These are phyloP conservation scores for Grosmannia serpens DNA, from an alignment of 2,329 filamentous ascomycete species.

Conservation along the genomic window DNA sequence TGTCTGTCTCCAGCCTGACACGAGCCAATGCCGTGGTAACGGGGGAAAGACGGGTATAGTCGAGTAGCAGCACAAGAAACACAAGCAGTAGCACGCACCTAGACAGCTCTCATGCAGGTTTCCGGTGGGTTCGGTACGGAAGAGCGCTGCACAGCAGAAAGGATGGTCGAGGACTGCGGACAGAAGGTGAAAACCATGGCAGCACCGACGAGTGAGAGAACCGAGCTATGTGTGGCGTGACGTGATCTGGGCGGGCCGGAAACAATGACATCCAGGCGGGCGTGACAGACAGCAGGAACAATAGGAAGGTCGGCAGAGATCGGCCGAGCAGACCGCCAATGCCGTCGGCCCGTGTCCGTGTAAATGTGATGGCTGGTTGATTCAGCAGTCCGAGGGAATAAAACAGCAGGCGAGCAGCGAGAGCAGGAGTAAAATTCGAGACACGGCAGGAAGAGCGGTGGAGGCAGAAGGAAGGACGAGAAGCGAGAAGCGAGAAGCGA, in stretches of 20 bases:
- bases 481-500: background rate
- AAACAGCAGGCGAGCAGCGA: background rate
- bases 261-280: background rate
- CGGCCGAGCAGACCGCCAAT: background rate
- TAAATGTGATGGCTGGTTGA: background rate
- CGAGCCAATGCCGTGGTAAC: background rate
- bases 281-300: background rate
- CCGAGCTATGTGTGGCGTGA: background rate
- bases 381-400: background rate
- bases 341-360: background rate
- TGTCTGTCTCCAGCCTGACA: background rate
- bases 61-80: background rate
- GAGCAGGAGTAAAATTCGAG: background rate
- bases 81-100: background rate
- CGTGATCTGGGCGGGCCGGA: background rate
- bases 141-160: constrained; percentile 1
- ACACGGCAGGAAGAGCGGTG: background rate
- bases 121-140: background rate
- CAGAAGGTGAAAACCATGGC: background rate
- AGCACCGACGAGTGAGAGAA: background rate
- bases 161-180: background rate
- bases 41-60: background rate
- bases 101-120: constrained; percentile 4
- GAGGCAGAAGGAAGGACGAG: background rate
- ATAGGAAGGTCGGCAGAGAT: background rate